Conservation (phyloP, 1,139 yeast species). For the Hyphopichia wangnamkhiaoensis region DNA sequence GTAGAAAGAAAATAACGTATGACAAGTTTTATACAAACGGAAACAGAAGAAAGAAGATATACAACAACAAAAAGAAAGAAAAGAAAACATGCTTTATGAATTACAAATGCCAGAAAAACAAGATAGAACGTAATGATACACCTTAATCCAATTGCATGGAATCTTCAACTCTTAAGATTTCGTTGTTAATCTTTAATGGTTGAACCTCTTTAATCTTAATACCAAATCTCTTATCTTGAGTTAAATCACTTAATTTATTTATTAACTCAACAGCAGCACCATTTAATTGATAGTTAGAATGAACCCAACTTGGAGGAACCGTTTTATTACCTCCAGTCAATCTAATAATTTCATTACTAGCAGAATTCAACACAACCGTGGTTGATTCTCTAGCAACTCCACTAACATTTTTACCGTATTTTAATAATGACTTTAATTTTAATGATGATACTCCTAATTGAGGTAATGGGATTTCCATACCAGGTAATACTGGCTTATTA, state of each 20-base stretch:
- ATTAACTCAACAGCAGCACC: slow-evolving; percentile 50
- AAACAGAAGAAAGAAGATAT: too few relatives aligned
- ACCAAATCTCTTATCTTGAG: slow-evolving; percentile 70
- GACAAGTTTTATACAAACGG: too few relatives aligned
- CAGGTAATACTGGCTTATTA: slow-evolving; percentile 66
- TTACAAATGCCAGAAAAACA: too few relatives aligned
- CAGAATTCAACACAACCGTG: slow-evolving; percentile 52
- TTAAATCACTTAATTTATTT: slow-evolving; percentile 54
- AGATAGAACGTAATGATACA: slow-evolving; percentile 2
- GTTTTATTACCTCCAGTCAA: slow-evolving; percentile 76
- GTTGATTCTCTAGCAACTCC: slow-evolving; percentile 75
- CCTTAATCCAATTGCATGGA: slow-evolving; percentile 40
- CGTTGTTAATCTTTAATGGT: slow-evolving; percentile 45
- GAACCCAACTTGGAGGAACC: slow-evolving; percentile 81
- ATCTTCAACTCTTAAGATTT: slow-evolving; percentile 19
- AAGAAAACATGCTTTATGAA: too few relatives aligned
- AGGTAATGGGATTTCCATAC: slow-evolving; percentile 72
- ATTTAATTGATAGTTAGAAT: slow-evolving; percentile 63
- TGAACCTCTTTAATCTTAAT: slow-evolving; percentile 61
- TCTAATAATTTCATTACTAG: slow-evolving; percentile 58
- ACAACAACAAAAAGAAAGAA: neutral
- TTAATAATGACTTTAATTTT: slow-evolving; percentile 63
- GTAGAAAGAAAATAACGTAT: too few relatives aligned
- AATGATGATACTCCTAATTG: slow-evolving; percentile 66
- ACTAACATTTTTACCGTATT: slow-evolving; percentile 45